phyloP scores from a whole-genome alignment of 139 green algal species.

The Trebouxia sp. region DNA sequence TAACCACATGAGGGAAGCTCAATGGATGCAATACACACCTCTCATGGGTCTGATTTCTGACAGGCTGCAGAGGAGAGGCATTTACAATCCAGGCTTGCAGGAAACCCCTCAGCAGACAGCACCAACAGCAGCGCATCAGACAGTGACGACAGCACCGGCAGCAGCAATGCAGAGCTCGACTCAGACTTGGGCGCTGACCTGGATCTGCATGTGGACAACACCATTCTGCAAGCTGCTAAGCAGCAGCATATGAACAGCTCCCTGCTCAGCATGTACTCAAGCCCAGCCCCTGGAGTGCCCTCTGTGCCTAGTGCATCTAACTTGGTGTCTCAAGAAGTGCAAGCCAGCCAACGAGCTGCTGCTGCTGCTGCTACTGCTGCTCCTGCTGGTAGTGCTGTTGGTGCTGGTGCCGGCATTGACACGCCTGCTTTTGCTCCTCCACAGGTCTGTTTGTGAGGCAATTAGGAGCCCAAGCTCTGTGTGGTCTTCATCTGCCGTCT shows the following conservation, averaged over 20 bases:
- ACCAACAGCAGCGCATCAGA: constrained; percentile 21
- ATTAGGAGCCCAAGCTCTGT: not conserved
- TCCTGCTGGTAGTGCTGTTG: not conserved
- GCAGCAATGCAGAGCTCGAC: constrained; percentile 36
- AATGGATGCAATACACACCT: not conserved
- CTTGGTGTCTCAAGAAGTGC: not conserved
- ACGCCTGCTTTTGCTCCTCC: not conserved
- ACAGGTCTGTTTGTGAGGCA: too few relatives aligned
- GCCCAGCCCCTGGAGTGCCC: not conserved
- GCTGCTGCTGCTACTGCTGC: not conserved
- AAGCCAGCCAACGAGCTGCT: not conserved
- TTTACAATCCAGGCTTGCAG: not conserved
- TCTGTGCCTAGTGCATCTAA: constrained; percentile 9
- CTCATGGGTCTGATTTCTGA: not conserved
- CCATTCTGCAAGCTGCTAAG: not conserved
- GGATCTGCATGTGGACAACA: constrained; percentile 6
- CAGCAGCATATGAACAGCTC: constrained; percentile 8
- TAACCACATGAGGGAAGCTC: not conserved
- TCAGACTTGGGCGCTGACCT: constrained; percentile 6
- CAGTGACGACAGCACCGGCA: constrained; percentile 27
- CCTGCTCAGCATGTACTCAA: not conserved
- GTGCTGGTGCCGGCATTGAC: too few relatives aligned
- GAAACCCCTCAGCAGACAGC: not conserved
- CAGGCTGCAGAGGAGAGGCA: constrained; percentile 16
- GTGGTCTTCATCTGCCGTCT: not conserved